A percentile compares a stretch with the other conserved stretches of the same genome.
These are phyloP conservation scores for Sporothrix curviconia DNA, from an alignment of 2,329 filamentous ascomycete genomes.

Conservation along the genomic window DNA sequence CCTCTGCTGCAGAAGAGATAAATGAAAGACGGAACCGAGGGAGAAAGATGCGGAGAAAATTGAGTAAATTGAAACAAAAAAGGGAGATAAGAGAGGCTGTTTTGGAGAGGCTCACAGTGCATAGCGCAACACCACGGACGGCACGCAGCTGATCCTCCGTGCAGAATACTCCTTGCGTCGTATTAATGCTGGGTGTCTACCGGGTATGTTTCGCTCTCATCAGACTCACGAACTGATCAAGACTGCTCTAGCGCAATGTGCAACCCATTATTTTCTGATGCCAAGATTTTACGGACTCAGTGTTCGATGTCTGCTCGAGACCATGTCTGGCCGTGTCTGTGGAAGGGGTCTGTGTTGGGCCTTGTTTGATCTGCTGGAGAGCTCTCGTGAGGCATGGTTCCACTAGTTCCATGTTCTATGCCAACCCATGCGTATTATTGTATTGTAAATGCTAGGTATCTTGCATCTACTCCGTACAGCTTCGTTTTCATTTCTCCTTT, in stretches of 20 bases:
- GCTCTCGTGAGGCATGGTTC: no score
- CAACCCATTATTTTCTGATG: neutral
- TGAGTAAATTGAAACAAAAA: neutral
- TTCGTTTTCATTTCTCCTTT: neutral
- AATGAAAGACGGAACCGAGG: neutral
- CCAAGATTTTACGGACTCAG: neutral
- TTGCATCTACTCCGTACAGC: neutral
- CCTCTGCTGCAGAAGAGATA: neutral
- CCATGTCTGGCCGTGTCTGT: neutral
- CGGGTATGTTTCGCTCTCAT: no score
- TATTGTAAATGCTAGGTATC: neutral
- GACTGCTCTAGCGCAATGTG: neutral
- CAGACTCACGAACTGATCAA: neutral
- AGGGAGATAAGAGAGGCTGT: neutral
- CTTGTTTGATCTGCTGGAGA: neutral
- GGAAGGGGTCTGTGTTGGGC: neutral
- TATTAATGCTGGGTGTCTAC: no score
- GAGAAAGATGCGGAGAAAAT: neutral
- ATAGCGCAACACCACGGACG: no score
- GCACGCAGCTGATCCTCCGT: no score
- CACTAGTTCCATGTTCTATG: no score
- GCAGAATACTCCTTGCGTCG: no score
- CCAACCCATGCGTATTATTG: no score
- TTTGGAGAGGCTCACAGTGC: no score
- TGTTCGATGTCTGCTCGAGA: neutral